phyloP scores from a whole-genome alignment of 139 green algal species.

The Chlorella sp. region DNA sequence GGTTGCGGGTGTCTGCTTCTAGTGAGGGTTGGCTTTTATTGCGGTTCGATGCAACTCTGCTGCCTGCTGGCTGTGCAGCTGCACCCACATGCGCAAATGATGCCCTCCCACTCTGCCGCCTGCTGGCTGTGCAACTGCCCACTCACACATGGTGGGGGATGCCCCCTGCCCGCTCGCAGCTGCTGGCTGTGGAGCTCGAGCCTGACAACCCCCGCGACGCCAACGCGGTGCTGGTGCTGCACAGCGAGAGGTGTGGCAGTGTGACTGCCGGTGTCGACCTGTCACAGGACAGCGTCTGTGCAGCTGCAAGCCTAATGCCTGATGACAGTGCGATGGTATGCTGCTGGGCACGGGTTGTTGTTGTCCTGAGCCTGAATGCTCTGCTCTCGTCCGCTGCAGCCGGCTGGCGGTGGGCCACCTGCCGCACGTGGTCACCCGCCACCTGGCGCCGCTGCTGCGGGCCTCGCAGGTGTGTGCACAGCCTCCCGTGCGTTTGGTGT shows the following conservation, averaged over 20 bases:
- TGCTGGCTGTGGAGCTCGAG: slow-evolving; percentile 19
- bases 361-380: not conserved
- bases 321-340: not conserved
- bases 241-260: not conserved
- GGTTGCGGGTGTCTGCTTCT: not conserved
- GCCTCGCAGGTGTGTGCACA: no score
- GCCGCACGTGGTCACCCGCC: slow-evolving; percentile 46
- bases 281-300: not conserved
- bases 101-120: no score
- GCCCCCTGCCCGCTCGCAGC: not conserved
- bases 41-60: not conserved
- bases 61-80: not conserved
- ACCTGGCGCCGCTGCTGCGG: slow-evolving; percentile 52
- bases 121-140: not conserved
- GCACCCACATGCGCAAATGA: no score
- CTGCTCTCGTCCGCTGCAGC: not conserved
- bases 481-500: no score
- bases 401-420: slow-evolving; percentile 53
- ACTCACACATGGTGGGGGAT: no score
- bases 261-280: not conserved
- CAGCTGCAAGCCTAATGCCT: not conserved
- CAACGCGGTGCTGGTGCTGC: slow-evolving; percentile 48
- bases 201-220: slow-evolving; percentile 31
- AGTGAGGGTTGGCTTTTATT: not conserved
- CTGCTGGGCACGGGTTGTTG: not conserved